Percentiles rank a stretch among this genome's conserved stretches.
Conservation (phyloP, 1,284 basidiomycete genomes). For the Sanghuangporus sanghuang region DNA sequence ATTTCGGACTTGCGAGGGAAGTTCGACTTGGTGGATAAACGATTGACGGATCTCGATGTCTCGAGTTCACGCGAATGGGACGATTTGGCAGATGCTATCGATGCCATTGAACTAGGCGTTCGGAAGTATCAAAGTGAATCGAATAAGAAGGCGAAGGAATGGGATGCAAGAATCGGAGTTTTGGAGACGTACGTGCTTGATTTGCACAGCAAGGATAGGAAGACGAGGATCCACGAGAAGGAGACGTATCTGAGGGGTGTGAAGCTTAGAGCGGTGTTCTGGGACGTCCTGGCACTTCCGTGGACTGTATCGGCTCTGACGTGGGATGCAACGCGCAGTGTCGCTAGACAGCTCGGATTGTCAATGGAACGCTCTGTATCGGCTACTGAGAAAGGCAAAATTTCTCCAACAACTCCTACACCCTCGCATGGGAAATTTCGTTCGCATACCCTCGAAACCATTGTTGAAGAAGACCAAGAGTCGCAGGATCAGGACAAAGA, state of each 20-base stretch:
- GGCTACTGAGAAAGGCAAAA: not conserved
- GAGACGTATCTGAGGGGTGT: constrained; percentile 1
- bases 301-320: not conserved
- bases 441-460: not conserved
- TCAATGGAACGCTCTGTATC: not conserved
- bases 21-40: constrained; percentile 5
- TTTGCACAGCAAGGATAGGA: not conserved
- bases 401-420: not conserved
- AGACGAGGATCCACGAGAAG: not conserved
- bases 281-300: constrained; percentile 4
- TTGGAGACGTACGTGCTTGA: constrained; percentile 10
- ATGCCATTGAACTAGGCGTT: constrained; percentile 2
- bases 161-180: constrained; percentile 9
- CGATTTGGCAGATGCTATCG: constrained; percentile 14
- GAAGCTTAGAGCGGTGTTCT: not conserved
- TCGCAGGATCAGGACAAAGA: not conserved
- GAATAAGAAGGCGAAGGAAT: not conserved
- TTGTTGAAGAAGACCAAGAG: constrained; percentile 3
- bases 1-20: not conserved
- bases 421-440: not conserved
- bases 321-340: not conserved
- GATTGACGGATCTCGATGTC: constrained; percentile 6
- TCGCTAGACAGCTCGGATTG: not conserved
- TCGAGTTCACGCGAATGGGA: constrained; percentile 8
- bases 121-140: not conserved